Evolutionary conservation across 2,329 filamentous ascomycete genomes (phyloP), one percentile per base, ranked within the genome.

Genomic region (Coniochaeta ligniaria): DNA sequence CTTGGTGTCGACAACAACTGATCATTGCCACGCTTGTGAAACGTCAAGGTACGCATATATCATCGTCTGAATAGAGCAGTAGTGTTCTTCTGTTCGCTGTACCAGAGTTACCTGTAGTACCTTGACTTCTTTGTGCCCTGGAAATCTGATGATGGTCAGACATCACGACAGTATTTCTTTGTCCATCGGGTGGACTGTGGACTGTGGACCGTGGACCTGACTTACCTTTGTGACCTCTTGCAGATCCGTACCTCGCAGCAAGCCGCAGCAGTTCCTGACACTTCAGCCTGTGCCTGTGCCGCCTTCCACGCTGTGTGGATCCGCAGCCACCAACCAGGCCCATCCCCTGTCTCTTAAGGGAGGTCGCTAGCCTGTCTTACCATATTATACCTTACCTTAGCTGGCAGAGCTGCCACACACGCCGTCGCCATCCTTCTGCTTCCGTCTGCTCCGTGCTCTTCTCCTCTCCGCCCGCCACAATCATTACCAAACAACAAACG

Each of bases 201-300:
- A 36, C 35, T 36, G 20, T 26, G 43, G 43, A 26, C 43, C 12
- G 35, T 45, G 41, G 43, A 26, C 20, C 43, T 47, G 41, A 26
- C 45, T 55, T n/a, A 36, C 54, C 22, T 56, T 36, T 20, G 12
- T 31, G 20, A 22, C 26, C 7, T 38, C n/a, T 56, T 56, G 28
- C 54, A 35, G 54, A 35, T 38, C 35, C 31, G 58, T 59, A 59
- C 58, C 58, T 59, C 26, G 22, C 58, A 54, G 57, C 41, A 36
- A 54, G 31, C 50, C 47, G 36, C 35, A 36, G 33, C 36, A 59
- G 58, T 33, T 50, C 47, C 31, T 63, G 62, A 65, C 63, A 61
- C 31, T 65, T 66, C 65, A 64, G 63, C 66, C 65, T 65, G 66
- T 66, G 64, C 64, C 65, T 62, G 62, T 68, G 64, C 65, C 65